Evolutionary conservation across 202 grass and related monocot species (phyloP).

Genomic region (Cymbopogon flexuosus): DNA sequence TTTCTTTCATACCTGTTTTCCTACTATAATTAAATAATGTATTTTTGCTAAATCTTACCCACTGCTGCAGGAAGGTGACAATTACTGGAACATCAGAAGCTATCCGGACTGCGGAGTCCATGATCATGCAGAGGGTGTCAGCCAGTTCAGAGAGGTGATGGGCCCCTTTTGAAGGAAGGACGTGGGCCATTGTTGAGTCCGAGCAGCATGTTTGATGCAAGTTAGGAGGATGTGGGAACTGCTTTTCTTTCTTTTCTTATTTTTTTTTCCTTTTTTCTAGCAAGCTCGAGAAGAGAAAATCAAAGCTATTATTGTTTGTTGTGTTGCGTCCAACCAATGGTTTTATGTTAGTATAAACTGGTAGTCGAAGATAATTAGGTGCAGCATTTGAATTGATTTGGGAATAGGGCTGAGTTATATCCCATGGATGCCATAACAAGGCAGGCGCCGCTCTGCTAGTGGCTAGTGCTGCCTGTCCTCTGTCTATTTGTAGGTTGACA

Average conservation of each 20-base stretch:
- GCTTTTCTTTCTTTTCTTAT: background rate
- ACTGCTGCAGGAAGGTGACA: slow-evolving; percentile 73
- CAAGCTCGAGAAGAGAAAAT: slow-evolving; percentile 28
- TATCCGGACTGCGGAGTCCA: slow-evolving; percentile 67
- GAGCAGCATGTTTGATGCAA: slow-evolving; percentile 22
- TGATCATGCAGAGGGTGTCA: slow-evolving; percentile 94
- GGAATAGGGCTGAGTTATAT: slow-evolving; percentile 29
- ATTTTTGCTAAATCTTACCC: background rate
- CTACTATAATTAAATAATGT: background rate
- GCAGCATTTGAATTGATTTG: slow-evolving; percentile 13
- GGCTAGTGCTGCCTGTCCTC: background rate
- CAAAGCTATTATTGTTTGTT: slow-evolving; percentile 20
- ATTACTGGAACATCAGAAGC: slow-evolving; percentile 82
- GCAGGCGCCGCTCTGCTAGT: background rate
- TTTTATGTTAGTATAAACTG: slow-evolving; percentile 33
- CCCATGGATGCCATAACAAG: slow-evolving; percentile 27
- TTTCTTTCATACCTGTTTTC: background rate
- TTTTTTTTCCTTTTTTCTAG: background rate
- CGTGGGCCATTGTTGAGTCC: background rate
- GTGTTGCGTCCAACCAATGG: background rate
- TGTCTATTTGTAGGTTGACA: slow-evolving; percentile 35
- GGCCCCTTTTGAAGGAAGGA: background rate
- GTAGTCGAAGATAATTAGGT: slow-evolving; percentile 26
- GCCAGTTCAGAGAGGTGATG: slow-evolving; percentile 64
- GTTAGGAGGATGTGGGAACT: slow-evolving; percentile 1